Conservation (phyloP, 495 filamentous ascomycete genomes). For the Talaromyces stipitatus region DNA sequence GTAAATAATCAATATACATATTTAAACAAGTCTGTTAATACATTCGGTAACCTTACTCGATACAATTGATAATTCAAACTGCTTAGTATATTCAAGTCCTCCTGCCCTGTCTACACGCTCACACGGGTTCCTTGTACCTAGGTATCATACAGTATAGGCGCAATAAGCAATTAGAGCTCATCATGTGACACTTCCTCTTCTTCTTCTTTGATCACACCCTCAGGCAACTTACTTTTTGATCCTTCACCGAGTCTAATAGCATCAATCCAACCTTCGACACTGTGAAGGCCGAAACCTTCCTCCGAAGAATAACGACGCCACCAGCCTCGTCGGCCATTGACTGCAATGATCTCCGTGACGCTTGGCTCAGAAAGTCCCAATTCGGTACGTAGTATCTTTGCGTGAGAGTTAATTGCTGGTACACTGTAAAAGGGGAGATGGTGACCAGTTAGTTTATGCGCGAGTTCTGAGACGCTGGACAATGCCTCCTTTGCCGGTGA, state of each 20-base stretch:
- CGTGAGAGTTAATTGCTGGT: conserved; percentile 52
- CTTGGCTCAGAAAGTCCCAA: conserved; percentile 51
- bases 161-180: conserved; percentile 7
- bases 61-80: conserved; percentile 1
- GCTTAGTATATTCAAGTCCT: too few species aligned
- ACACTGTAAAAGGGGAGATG: conserved; percentile 78
- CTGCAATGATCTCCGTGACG: conserved; percentile 60
- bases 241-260: conserved; percentile 79
- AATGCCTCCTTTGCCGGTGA: conserved; percentile 47
- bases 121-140: neutral
- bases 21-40: neutral
- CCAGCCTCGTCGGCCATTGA: conserved; percentile 83
- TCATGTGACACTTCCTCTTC: neutral
- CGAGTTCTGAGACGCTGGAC: conserved; percentile 60
- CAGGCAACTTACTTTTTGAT: conserved; percentile 71
- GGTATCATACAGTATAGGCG: conserved; percentile 7
- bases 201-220: conserved; percentile 47
- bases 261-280: conserved; percentile 82
- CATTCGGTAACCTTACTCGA: neutral
- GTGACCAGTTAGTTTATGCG: conserved; percentile 60
- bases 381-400: conserved; percentile 45
- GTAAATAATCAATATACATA: neutral
- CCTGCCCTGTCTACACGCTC: too few species aligned
- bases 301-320: conserved; percentile 59
- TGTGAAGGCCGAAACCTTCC: conserved; percentile 45